Evolutionary conservation across 768 basidiomycete species (phyloP), one percentile per base, ranked within the genome.

Genomic region (Steccherinum ochraceum): DNA sequence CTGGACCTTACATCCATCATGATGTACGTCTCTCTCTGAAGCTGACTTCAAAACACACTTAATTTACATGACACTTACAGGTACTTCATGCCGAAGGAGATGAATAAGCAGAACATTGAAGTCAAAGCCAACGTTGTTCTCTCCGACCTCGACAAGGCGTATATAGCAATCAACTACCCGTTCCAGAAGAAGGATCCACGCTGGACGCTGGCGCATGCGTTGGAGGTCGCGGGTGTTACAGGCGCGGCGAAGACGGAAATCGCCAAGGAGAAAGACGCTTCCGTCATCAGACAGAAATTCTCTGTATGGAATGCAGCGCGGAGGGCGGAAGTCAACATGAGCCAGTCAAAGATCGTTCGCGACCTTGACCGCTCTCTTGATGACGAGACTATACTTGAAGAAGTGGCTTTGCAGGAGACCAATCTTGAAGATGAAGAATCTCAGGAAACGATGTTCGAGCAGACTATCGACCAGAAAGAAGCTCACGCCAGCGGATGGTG

Each of bases 61-160:
- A n/a, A n/a, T n/a, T n/a, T n/a, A n/a, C n/a, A n/a, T n/a, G n/a
- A 39, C 35, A 11, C n/a, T 11, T n/a, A 39, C 35, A 43, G 41
- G 41, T 43, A 43, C 41, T 10, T 10, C 7, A 43, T 43, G 41
- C 41, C 41, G 18, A 7, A 7, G 21, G n/a, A 43, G 21, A 43
- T 43, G 41, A 43, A 43, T 19, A 7, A 10, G 7, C 41, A 43
- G 18, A 7, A 23, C 11, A 19, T 43, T 10, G 7, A 7, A 43
- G 41, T 43, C 10, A 19, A 19, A 43, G 11, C 7, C 18, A 43
- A 48, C 18, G 18, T 13, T 18, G 25, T 11, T 20, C 47, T 48
- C 16, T 48, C 47, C n/a, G n/a, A 3, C 12, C 18, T 48, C 26
- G 47, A 48, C 47, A 48, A 48, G 47, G 47, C 47, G n/a, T 43